Base-by-base conservation (phyloP, 441 rosid genomes). In the Eruca vesicaria region DNA sequence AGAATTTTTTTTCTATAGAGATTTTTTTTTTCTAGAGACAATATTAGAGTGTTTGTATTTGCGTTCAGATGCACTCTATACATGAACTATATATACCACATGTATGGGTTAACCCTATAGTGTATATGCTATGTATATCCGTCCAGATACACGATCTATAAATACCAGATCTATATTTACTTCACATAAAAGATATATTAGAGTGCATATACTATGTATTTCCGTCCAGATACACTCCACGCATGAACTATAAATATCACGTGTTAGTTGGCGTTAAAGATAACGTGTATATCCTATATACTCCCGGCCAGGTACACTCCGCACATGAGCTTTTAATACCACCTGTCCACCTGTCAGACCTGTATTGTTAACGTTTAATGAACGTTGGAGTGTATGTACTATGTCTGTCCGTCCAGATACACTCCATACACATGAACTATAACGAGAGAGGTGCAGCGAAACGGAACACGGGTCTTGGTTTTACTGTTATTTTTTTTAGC, bases 1-100 rank as follows among this genome's bases (percentile, higher is more conserved):
- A 66, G 69, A 6, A 60, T n/a, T n/a, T n/a, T n/a, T n/a, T n/a
- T n/a, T n/a, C n/a, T 33, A 33, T 33, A 6, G n/a, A n/a, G n/a
- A n/a, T 26, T 26, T 3, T 26, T 29, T 4, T 33, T 45, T 69
- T 57, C 67, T 59, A 48, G 71, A 76, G 78, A 66, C 65, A 6
- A 60, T 33, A 33, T 33, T 9, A 33, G 12, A 32, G 9, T 32
- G 1, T 9, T 8, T 33, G 38, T 33, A 33, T 33, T 33, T 33
- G 38, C 12, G 9, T 33, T 9, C 10, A 48, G 55, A 48, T 48
- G 18, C 21, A 48, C 55, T 7, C 55, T 1, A 48, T 48, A 16
- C 21, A 16, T 48, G 20, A 45, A 16, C 55, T 48, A 48, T 48
- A 48, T 48, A 48, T 48, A 48, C 55, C 55, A 48, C 21, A 10